Percentiles rank a stretch among this genome's conserved stretches.
These are phyloP conservation scores for Phytophthora europaea DNA, from an alignment of 352 stramenopile species.

Conservation along the genomic window DNA sequence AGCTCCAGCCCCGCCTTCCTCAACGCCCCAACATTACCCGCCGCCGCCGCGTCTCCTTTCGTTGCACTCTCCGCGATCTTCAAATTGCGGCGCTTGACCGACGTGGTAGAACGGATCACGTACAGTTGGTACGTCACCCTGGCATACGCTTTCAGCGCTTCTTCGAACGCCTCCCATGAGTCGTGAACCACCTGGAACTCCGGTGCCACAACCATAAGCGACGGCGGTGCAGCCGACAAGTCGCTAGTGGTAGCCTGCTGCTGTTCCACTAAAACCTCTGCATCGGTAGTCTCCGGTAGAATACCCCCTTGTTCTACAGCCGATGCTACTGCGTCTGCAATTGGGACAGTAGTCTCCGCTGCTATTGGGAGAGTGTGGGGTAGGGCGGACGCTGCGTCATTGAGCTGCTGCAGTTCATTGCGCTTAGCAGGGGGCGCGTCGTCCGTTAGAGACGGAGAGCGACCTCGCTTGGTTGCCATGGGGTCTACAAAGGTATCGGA, in stretches of 20 bases:
- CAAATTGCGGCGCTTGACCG: constrained; percentile 72
- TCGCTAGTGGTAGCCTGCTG: neutral
- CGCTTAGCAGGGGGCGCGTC: constrained; percentile 24
- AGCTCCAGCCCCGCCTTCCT: constrained; percentile 15
- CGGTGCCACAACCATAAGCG: constrained; percentile 47
- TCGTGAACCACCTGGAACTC: constrained; percentile 59
- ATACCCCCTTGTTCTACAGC: neutral
- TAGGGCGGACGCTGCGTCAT: neutral
- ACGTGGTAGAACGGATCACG: constrained; percentile 83
- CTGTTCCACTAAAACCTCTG: constrained; percentile 8
- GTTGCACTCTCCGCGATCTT: constrained; percentile 66
- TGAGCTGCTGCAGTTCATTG: constrained; percentile 8
- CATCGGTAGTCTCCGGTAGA: constrained; percentile 8
- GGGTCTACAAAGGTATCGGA: neutral
- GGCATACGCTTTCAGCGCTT: constrained; percentile 67
- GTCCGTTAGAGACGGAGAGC: constrained; percentile 26
- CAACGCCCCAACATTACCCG: constrained; percentile 1
- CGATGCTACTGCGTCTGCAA: constrained; percentile 9
- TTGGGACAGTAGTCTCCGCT: neutral
- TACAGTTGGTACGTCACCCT: constrained; percentile 78
- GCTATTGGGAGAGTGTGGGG: neutral
- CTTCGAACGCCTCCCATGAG: constrained; percentile 79
- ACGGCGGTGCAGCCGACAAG: constrained; percentile 3
- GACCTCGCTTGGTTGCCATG: constrained; percentile 36
- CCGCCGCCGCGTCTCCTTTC: constrained; percentile 9